Evolutionary conservation across 192 early-diverging fungal genomes (phyloP), one percentile per base, ranked within the genome.

Genomic region (Chytriomyces sp.): DNA sequence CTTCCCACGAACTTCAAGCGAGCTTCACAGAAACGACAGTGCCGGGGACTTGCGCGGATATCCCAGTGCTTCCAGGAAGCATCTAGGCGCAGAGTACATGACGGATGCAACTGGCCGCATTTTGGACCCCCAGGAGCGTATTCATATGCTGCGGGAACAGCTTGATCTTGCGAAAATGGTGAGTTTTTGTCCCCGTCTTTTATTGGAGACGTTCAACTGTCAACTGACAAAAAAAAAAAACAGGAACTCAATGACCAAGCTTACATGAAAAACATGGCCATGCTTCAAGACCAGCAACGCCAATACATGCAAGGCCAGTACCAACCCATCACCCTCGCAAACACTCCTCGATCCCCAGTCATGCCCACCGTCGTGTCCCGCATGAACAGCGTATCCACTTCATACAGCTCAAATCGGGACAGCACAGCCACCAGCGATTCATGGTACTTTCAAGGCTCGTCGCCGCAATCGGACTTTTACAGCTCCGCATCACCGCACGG

Each of bases 391-490:
- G 45, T 67, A 5, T 43, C 26, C 66, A 23, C 11, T 28, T 43
- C 20, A 18, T 67, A n/a, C 66, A 16, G 11, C 53, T 57, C 53
- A 5, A 57, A 13, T 20, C 20, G 16, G 3, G 13, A 57, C 53
- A 20, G 20, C 53, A 57, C 53, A 13, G 20, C 20, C 45, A 28
- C 18, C 26, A 45, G 46, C 5, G 44, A 44, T 47, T 7, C 44
- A 11, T 67, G 24, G 28, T n/a, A 44, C 44, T 16, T 18, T 47
- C 43, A n/a, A 67, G 44, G 24, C 20, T 46, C 11, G 20, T 64
- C 63, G 4, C n/a, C 63, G 13, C 63, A 64, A 64, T 24, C 11
- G 11, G 63, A 64, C 16, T n/a, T 43, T 67, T 67, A 46, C 23
- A 6, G 7, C 46, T 45, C 28, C 44, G 46, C 9, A 8, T 16